Base-by-base conservation (phyloP, 2,329 filamentous ascomycete species). In the Metarhizium robertsii region DNA sequence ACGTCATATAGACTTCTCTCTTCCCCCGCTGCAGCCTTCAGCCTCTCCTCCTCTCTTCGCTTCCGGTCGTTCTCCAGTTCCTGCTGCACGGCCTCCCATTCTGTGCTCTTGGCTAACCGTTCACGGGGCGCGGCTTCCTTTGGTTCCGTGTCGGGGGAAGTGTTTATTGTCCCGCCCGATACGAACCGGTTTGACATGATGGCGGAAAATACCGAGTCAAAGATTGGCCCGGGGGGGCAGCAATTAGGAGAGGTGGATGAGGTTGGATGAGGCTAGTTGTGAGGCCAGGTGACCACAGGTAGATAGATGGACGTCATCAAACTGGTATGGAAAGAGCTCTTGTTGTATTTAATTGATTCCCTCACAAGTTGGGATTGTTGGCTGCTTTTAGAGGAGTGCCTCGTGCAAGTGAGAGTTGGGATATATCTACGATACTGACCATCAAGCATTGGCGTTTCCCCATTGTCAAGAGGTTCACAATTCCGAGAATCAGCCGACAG, bases 1-100 rank as follows among this genome's bases (percentile, higher is more conserved):
- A 88, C 78, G 47, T 92, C 89, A 66, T 79, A 94, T 32, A 94
- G 75, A 53, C 79, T 85, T 70, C 79, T 84, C 61, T 86, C 80
- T 38, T 69, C 67, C 50, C 70, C 71, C 20, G 71, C 67, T 2
- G 73, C 74, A 40, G 69, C 70, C 58, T 68, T 65, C 14, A 73
- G 69, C 56, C 75, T 73, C 57, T 77, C 71, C 55, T 81, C 78
- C 34, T 79, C 77, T 57, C 82, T 78, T 56, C 73, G 73, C 59
- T 71, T 73, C 43, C 83, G 76, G 59, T 84, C 79, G 11, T 78
- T 78, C 18, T 87, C 85, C 18, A 91, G 76, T 59, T 87, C 79
- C 49, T 75, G 71, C 68, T 87, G 81, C 13, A 85, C 86, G 38
- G 75, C 73, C 60, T 81, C 79, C 86, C 87, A 90, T 57, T 83